A percentile compares a stretch with the other conserved stretches of the same genome.
Conservation (phyloP, 768 basidiomycete genomes). For the Phanerodontia chrysosporium region DNA sequence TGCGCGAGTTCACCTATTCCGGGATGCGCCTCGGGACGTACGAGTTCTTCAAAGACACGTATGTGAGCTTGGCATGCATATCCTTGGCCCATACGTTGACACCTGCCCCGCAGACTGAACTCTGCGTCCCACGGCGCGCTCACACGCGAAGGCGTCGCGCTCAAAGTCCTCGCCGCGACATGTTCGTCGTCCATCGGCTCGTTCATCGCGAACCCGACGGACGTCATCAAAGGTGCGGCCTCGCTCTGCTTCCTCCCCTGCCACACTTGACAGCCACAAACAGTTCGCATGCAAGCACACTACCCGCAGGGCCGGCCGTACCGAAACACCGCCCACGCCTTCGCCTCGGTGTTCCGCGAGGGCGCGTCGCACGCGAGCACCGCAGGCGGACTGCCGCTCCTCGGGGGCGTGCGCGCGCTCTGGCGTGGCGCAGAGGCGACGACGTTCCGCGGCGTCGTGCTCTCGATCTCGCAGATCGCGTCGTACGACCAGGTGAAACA, state of each 20-base stretch:
- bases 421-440: constrained; percentile 31
- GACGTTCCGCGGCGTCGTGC: constrained; percentile 28
- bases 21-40: constrained; percentile 32
- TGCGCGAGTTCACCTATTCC: constrained; percentile 32
- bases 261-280: background rate
- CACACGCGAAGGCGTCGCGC: constrained; percentile 25
- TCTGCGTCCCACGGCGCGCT: constrained; percentile 21
- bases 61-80: constrained; percentile 13
- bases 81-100: background rate
- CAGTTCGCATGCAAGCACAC: constrained; percentile 32
- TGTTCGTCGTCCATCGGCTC: constrained; percentile 29
- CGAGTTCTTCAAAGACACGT: constrained; percentile 34
- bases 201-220: constrained; percentile 31
- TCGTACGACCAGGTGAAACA: constrained; percentile 35
- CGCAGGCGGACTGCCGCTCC: constrained; percentile 3
- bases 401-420: constrained; percentile 25
- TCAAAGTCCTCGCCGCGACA: constrained; percentile 30
- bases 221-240: constrained; percentile 29
- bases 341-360: constrained; percentile 27
- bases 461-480: constrained; percentile 32
- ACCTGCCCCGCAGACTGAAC: constrained; percentile 16
- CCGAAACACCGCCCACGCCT: constrained; percentile 27
- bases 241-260: background rate
- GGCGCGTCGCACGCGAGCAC: constrained; percentile 15
- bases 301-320: constrained; percentile 31